phyloP scores from a whole-genome alignment of 2,329 filamentous ascomycete genomes.

The Leptographium wingfieldii region DNA sequence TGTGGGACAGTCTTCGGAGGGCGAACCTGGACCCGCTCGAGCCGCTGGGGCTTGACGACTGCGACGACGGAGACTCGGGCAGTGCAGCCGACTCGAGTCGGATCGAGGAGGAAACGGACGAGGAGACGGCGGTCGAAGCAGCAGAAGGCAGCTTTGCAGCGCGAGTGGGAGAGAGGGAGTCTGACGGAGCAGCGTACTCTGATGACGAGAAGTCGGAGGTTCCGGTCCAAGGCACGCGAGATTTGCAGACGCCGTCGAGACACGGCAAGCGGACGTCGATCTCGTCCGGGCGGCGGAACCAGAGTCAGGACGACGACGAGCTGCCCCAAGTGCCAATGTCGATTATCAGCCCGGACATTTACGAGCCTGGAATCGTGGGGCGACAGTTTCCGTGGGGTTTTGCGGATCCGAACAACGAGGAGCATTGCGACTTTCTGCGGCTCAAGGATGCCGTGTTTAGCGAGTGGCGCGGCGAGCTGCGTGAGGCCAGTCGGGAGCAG shows the following conservation, averaged over 20 bases:
- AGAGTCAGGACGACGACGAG: conserved; percentile 37
- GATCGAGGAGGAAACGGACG: conserved; percentile 46
- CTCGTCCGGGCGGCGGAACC: conserved; percentile 32
- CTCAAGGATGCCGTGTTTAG: conserved; percentile 86
- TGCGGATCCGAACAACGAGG: conserved; percentile 79
- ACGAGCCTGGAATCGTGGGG: conserved; percentile 68
- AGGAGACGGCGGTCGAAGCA: conserved; percentile 13
- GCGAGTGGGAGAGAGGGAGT: conserved; percentile 6
- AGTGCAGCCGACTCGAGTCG: conserved; percentile 35
- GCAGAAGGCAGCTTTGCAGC: conserved; percentile 3
- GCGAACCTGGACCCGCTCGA: conserved; percentile 81
- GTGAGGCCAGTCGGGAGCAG: conserved; percentile 77
- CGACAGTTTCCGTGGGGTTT: conserved; percentile 95
- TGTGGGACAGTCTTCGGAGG: conserved; percentile 78
- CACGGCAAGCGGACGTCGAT: conserved; percentile 33
- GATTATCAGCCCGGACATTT: conserved; percentile 85
- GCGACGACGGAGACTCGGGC: conserved; percentile 33
- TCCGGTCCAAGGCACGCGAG: conserved; percentile 16
- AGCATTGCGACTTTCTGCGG: conserved; percentile 87
- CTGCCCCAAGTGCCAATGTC: conserved; percentile 73
- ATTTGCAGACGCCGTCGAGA: conserved; percentile 11
- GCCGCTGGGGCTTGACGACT: conserved; percentile 69
- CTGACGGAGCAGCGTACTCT: conserved; percentile 18
- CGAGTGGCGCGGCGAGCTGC: conserved; percentile 85
- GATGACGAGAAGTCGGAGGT: conserved; percentile 16